These are phyloP conservation scores for Chytriomyces hyalinus DNA, from an alignment of 192 early-diverging fungal genomes.

Conservation along the genomic window DNA sequence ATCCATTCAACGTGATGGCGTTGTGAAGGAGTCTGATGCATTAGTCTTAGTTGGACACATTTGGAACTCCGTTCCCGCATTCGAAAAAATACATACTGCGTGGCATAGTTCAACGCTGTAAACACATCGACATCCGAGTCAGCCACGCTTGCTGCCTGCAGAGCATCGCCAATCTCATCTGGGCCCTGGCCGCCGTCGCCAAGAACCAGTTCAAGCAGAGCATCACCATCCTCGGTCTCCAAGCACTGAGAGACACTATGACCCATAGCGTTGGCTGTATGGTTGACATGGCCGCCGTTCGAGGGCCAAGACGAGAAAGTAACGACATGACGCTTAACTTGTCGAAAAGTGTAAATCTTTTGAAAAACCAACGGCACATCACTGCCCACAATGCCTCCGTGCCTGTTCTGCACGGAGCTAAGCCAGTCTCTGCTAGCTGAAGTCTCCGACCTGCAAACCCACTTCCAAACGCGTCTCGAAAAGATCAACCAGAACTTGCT, in stretches of 20 bases:
- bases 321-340: background rate
- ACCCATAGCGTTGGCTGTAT: background rate
- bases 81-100: conserved; percentile 29
- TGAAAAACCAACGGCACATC: background rate
- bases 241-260: background rate
- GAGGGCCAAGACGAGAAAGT: conserved; percentile 1
- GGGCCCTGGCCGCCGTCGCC: background rate
- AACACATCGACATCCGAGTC: conserved; percentile 15
- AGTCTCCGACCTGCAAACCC: too few relatives aligned
- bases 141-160: background rate
- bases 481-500: background rate
- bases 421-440: too few relatives aligned
- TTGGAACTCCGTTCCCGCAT: background rate
- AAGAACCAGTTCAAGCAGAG: background rate
- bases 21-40: background rate
- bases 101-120: conserved; percentile 34
- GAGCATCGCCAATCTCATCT: background rate
- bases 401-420: too few relatives aligned
- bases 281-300: background rate
- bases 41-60: background rate
- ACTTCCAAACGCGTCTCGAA: too few relatives aligned
- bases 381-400: background rate
- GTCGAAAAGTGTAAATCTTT: background rate
- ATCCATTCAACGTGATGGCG: conserved; percentile 1
- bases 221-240: background rate